A percentile compares a stretch with the other conserved stretches of the same genome.
Evolutionary conservation across 192 early-diverging fungal species (phyloP).

Genomic region (Entomortierella parvispora): DNA sequence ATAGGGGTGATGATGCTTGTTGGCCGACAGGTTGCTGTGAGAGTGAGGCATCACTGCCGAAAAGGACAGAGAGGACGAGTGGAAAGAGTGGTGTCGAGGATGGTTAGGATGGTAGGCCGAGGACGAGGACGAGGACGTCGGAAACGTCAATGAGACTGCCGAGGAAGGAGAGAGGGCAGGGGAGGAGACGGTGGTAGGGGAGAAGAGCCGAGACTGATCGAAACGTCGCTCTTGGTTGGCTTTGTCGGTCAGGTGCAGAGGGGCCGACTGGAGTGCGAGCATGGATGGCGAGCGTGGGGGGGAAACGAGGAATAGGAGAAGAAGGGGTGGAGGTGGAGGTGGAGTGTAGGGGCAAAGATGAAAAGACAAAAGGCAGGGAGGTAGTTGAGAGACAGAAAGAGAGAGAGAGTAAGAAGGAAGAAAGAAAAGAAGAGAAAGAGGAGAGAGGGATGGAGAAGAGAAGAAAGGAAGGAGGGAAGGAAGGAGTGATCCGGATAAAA

Average conservation of each 20-base stretch:
- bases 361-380: constrained; percentile 3
- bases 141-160: background rate
- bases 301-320: background rate
- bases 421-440: constrained; percentile 1
- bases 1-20: background rate
- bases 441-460: background rate
- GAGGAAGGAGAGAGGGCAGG: background rate
- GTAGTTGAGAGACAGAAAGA: background rate
- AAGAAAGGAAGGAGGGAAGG: background rate
- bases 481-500: background rate
- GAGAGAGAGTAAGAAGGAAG: background rate
- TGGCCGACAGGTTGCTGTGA: too few species aligned
- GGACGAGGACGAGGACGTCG: background rate
- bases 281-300: constrained; percentile 7
- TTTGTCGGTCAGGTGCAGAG: constrained; percentile 50
- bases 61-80: constrained; percentile 10
- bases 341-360: constrained; percentile 8
- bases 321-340: constrained; percentile 1
- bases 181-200: constrained; percentile 5
- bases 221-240: constrained; percentile 44
- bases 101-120: constrained; percentile 13
- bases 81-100: constrained; percentile 44
- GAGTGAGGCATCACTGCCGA: too few species aligned
- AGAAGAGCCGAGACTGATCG: constrained; percentile 37
- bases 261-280: constrained; percentile 50